Base-by-base conservation (phyloP, 441 rosid genomes). In the Pelargonium myrrhifolium region DNA sequence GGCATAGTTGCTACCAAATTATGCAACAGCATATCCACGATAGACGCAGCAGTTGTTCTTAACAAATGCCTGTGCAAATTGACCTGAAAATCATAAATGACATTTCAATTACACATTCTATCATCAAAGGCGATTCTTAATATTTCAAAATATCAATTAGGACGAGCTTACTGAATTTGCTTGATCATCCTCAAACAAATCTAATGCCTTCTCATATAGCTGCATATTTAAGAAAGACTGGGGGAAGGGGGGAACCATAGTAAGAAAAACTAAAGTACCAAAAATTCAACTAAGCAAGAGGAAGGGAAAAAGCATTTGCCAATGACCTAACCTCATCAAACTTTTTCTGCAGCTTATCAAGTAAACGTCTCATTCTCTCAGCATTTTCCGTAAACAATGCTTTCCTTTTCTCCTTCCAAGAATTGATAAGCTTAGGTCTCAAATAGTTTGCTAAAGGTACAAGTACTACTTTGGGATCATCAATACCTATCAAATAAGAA, bases 141-240 rank as follows among this genome's bases (percentile, higher is more conserved):
- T 18, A 66, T 24, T 64, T 62, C 60, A 64, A 64, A 58, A 3
- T 67, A 6, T 58, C 35, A 28, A 22, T 61, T 56, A 65, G 61
- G 68, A 78, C 75, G 64, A 75, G 79, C 96, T 88, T 82, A 94
- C 99, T 65, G 96, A 87, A 75, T 85, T 86, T 63, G 96, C 80
- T 66, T 79, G 91, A 73, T 91, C 97, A 77, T 88, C 99, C 68
- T 91, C 97, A 68, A 94, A 94, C 74, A 94, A 81, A 72, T 88
- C 96, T 47, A 94, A 74, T 3, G 99, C 96, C 70, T 88, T 94
- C 73, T 88, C 97, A 71, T 91, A 91, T 68, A 94, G 86, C 80
- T 94, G 99, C 88, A 91, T 76, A 74, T 89, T 88, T 72, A 87
- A 79, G 88, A 86, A 89, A 75, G 91, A 82, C 99, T 94, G 85